Evolutionary conservation across 1,284 basidiomycete genomes (phyloP), one percentile per base, ranked within the genome.

Genomic region (Boletellus sp.): DNA sequence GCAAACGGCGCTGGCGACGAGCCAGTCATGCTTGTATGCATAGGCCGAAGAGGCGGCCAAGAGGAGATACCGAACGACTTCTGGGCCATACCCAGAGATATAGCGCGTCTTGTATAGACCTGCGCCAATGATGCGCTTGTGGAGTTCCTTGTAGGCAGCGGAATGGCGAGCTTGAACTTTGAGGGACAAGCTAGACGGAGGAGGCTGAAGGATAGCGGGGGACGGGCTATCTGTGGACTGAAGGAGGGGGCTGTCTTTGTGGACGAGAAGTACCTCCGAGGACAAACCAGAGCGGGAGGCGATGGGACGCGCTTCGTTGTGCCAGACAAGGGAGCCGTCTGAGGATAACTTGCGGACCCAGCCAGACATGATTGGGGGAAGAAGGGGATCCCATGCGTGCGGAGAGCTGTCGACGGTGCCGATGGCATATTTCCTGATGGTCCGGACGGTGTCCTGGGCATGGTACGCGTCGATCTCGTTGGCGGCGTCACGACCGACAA

Each of bases 401-500:
- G 73, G 76, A 10, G 72, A 70, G 35, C 79, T 66, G 51, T 86
- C 78, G 18, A 98, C 85, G 22, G 77, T 77, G 12, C 88, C 96
- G 28, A 97, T 77, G 43, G 83, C 80, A 69, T 89, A 97, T 32
- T 78, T 77, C 21, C 74, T 72, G 67, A 99, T 84, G 43, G 80
- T 74, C 21, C 74, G 72, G 49, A 84, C 73, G 38, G 93, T 89
- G 47, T 77, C 71, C 32, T 83, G 80, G 1, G 79, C 77, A 68
- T 99, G 96, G 72, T 93, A 98, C 13, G 93, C 96, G 57, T 93
- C 83, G 42, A 98, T 90, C 70, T 99, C 96, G 74, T 97, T 91
- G 4, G 88, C 84, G 0, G 93, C 96, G 67, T 99, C 95, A 46
- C 96, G 82, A 4, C 97, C 97, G 30, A 97, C 86, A 66, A 96